Evolutionary conservation across 192 early-diverging fungal genomes (phyloP), one percentile per base, ranked within the genome.

Genomic region (Coemansia sp.): DNA sequence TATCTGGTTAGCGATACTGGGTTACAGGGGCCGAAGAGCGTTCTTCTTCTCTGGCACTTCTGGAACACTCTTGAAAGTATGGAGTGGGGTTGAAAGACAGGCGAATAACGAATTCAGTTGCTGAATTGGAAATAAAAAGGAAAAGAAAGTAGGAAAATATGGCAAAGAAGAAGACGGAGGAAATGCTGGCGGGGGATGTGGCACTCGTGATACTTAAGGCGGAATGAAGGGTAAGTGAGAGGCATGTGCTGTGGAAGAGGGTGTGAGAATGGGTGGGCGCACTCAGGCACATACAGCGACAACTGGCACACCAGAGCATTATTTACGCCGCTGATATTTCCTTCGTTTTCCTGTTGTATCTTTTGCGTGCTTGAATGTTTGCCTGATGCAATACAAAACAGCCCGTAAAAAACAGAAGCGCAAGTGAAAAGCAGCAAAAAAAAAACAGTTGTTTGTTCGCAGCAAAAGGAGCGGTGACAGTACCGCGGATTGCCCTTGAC

Each of bases 101-200:
- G 23, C 23, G 25, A 49, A 21, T 25, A 49, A 10, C 12, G 58
- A 59, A 37, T 37, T 42, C 37, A 21, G 39, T 21, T 40, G 40
- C 26, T 42, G 58, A 59, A 59, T 57, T 57, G 30, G 48, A 26
- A 51, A 26, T 9, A 26, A 59, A 33, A 42, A 28, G 2, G 58
- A 7, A 59, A 10, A 56, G 53, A 3, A 33, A 18, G 30, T 56
- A 49, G n/a, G 48, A 49, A 26, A 51, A 23, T 26, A 26, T 12
- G 23, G 48, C 48, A 26, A 51, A 26, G 25, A 51, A 26, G 15
- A 23, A 26, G 48, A 51, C 25, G 18, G 13, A 18, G 43, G 6
- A 1, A 20, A 6, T 46, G 43, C n/a, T 46, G 43, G 6, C n/a
- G 25, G 48, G 6, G 10, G 25, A 26, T 21, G 48, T 51, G 48